Evolutionary conservation across 331 rosid species (phyloP).

Genomic region (Prunus yedoensis): DNA sequence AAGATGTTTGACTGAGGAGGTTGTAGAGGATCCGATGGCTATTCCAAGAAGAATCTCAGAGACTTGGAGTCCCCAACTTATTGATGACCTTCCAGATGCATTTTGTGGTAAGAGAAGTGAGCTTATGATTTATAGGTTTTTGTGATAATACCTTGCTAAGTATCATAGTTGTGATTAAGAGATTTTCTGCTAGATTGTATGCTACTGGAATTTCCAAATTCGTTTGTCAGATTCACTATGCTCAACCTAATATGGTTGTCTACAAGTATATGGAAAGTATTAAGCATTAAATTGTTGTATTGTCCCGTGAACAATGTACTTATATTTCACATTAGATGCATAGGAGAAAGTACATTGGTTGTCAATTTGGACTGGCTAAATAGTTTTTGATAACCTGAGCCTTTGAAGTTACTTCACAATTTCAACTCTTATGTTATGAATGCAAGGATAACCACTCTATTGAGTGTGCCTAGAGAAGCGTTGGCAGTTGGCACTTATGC

Average conservation of each 20-base stretch:
- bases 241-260: no score
- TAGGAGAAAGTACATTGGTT: background rate
- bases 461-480: no score
- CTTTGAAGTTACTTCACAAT: no score
- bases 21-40: conserved; percentile 61
- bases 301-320: no score
- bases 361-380: background rate
- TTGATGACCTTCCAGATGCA: conserved; percentile 71
- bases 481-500: no score
- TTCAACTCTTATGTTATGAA: no score
- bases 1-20: conserved; percentile 53
- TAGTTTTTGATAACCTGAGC: no score
- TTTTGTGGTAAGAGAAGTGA: conserved; percentile 62
- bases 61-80: conserved; percentile 70
- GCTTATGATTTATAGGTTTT: no score
- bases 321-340: background rate
- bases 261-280: no score
- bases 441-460: no score
- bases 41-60: conserved; percentile 65
- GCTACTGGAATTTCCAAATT: background rate
- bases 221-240: no score
- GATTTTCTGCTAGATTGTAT: background rate
- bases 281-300: no score
- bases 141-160: background rate
- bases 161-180: background rate